phyloP scores from a whole-genome alignment of 2,329 filamentous ascomycete species.

The Pyricularia sp. region DNA sequence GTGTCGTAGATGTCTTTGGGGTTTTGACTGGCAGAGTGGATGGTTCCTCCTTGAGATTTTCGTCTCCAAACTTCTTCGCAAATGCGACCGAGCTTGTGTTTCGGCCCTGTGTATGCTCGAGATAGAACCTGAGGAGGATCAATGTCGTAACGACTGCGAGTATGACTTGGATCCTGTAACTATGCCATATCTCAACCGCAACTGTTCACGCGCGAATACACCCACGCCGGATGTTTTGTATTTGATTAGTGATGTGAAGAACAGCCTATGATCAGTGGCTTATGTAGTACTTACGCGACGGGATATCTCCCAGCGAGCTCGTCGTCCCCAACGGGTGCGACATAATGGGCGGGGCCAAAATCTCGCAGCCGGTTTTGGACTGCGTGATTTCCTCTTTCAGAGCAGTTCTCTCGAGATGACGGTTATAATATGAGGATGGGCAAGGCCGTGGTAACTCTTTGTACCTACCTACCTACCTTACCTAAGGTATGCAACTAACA shows the following conservation, averaged over 20 bases:
- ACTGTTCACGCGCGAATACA: conserved; percentile 8
- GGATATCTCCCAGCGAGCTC: neutral
- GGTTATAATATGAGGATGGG: neutral
- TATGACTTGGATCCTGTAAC: conserved; percentile 34
- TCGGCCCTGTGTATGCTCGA: conserved; percentile 24
- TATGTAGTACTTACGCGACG: neutral
- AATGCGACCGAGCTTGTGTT: conserved; percentile 26
- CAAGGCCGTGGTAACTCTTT: neutral
- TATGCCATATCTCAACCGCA: conserved; percentile 33
- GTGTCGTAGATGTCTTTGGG: conserved; percentile 8
- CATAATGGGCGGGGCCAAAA: neutral
- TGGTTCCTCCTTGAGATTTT: conserved; percentile 6
- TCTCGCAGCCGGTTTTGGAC: neutral
- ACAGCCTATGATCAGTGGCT: neutral
- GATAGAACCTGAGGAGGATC: conserved; percentile 29
- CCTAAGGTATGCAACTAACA: neutral
- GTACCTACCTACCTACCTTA: too few relatives aligned
- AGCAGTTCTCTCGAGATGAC: neutral
- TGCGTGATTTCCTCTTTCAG: neutral
- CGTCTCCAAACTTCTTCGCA: conserved; percentile 22
- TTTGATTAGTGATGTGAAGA: neutral
- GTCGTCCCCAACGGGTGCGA: neutral
- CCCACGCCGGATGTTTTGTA: neutral
- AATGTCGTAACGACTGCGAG: conserved; percentile 27
- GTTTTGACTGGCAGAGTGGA: neutral